A percentile compares a stretch with the other conserved stretches of the same genome.
Evolutionary conservation across 2,329 filamentous ascomycete genomes (phyloP).

Genomic region (Aspergillus japonicus): DNA sequence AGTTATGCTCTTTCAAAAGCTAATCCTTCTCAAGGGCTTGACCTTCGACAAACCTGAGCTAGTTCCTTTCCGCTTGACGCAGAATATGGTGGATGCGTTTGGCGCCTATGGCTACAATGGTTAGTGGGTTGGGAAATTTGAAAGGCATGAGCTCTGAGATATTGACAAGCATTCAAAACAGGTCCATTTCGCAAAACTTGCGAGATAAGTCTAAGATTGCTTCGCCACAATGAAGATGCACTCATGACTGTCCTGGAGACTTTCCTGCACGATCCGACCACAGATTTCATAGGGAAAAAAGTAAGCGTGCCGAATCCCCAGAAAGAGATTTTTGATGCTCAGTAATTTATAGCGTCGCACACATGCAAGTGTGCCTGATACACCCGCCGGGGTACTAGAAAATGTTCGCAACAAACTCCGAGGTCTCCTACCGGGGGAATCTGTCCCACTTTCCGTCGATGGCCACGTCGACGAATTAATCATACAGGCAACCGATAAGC

Average conservation of each 20-base stretch:
- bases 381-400: conserved; percentile 78
- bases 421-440: conserved; percentile 80
- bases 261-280: conserved; percentile 93
- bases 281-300: conserved; percentile 81
- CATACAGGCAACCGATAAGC: conserved; percentile 75
- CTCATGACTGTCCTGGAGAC: conserved; percentile 96
- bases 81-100: conserved; percentile 99
- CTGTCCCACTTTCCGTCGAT: conserved; percentile 88
- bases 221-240: conserved; percentile 91
- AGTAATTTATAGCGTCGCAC: conserved; percentile 46
- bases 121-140: conserved; percentile 17
- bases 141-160: background rate
- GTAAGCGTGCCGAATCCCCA: conserved; percentile 30
- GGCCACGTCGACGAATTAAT: conserved; percentile 97
- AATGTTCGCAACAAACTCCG: conserved; percentile 83
- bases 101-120: conserved; percentile 89
- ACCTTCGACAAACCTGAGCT: conserved; percentile 93
- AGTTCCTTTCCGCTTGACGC: conserved; percentile 93
- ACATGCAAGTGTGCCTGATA: conserved; percentile 58
- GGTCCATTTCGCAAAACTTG: conserved; percentile 85
- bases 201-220: conserved; percentile 79
- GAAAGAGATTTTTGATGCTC: background rate
- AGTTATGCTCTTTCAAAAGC: background rate
- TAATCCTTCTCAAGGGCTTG: conserved; percentile 55
- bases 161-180: conserved; percentile 17